Percentiles rank a stretch among this genome's conserved stretches.
These are phyloP conservation scores for Helotiales sp. DNA, from an alignment of 2,329 filamentous ascomycete genomes.

Conservation along the genomic window DNA sequence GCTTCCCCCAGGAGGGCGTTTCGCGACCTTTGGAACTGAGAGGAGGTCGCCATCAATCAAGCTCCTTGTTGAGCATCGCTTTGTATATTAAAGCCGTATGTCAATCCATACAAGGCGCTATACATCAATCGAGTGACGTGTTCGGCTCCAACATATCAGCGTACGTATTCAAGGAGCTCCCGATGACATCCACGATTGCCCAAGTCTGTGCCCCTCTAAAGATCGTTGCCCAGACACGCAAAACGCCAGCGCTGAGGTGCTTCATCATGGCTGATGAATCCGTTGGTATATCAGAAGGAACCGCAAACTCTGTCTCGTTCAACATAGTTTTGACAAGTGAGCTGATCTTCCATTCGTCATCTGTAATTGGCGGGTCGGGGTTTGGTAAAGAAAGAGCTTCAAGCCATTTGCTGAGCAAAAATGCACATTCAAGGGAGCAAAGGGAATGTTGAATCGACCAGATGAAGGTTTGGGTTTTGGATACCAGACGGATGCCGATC, in stretches of 20 bases:
- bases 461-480: constrained; percentile 62
- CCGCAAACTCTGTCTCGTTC: constrained; percentile 65
- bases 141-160: constrained; percentile 22
- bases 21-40: background rate
- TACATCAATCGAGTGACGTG: constrained; percentile 35
- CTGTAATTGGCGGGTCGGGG: constrained; percentile 20
- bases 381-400: constrained; percentile 15
- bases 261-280: constrained; percentile 18
- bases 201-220: constrained; percentile 20
- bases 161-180: constrained; percentile 18
- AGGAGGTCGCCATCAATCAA: background rate
- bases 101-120: no score
- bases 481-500: constrained; percentile 65
- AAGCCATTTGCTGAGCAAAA: constrained; percentile 50
- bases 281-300: constrained; percentile 15
- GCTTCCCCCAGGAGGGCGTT: background rate
- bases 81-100: background rate
- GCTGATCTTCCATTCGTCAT: constrained; percentile 48
- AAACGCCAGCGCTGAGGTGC: constrained; percentile 6
- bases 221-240: constrained; percentile 22
- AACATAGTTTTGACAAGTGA: constrained; percentile 65
- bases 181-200: constrained; percentile 24
- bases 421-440: constrained; percentile 66
- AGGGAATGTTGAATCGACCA: constrained; percentile 68
- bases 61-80: background rate